Conservation (phyloP, 1,139 yeast species). For the Pichia sp. region DNA sequence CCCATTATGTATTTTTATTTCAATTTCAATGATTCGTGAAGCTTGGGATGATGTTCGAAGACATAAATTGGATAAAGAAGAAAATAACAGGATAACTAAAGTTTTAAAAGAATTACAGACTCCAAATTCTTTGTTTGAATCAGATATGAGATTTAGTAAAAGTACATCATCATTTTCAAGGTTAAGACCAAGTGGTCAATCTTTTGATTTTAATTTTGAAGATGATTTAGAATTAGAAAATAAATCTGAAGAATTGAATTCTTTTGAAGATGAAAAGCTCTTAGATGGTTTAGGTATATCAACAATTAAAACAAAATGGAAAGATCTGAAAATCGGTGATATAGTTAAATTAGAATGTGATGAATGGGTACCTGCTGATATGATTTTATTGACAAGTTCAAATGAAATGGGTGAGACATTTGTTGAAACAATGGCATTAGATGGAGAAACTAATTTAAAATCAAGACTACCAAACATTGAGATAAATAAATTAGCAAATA, state of each 20-base stretch:
- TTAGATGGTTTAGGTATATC: slow-evolving; percentile 19
- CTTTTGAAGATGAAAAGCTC: slow-evolving; percentile 20
- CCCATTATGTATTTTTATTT: slow-evolving; percentile 78
- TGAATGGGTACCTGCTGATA: slow-evolving; percentile 93
- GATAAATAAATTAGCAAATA: slow-evolving; percentile 42
- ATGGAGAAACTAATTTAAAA: slow-evolving; percentile 93
- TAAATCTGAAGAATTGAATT: slow-evolving; percentile 15
- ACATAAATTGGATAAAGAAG: slow-evolving; percentile 79
- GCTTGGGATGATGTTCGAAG: slow-evolving; percentile 91
- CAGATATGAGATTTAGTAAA: slow-evolving; percentile 19
- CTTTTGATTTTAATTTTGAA: slow-evolving; percentile 19
- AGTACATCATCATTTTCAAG: slow-evolving; percentile 28
- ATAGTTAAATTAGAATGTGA: slow-evolving; percentile 64
- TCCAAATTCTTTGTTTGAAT: slow-evolving; percentile 6
- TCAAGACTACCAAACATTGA: slow-evolving; percentile 63
- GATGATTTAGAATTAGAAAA: slow-evolving; percentile 11
- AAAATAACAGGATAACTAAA: slow-evolving; percentile 57
- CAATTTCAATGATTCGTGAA: slow-evolving; percentile 88
- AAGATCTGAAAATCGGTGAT: slow-evolving; percentile 78
- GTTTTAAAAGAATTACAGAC: slow-evolving; percentile 30
- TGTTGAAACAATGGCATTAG: slow-evolving; percentile 94
- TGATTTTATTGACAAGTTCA: slow-evolving; percentile 61
- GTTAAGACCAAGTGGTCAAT: slow-evolving; percentile 23
- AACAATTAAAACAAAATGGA: slow-evolving; percentile 49
- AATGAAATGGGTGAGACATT: slow-evolving; percentile 68